phyloP scores from a whole-genome alignment of 2,329 filamentous ascomycete genomes.

The Xylaria sp. region DNA sequence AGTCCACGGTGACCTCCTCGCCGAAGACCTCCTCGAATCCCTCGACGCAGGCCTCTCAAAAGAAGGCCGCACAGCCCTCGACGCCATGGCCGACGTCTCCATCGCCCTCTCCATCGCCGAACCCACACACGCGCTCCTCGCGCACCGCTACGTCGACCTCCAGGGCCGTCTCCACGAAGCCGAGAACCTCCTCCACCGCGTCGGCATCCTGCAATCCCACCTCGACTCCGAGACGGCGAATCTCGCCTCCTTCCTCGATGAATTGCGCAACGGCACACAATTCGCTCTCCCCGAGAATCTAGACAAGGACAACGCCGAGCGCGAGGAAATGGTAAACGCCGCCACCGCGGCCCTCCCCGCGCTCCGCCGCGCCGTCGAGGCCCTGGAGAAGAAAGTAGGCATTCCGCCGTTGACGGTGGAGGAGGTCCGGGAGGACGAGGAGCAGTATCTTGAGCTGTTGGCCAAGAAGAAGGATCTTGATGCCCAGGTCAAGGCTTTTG shows the following conservation, averaged over 20 bases:
- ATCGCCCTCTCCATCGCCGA: slow-evolving; percentile 44
- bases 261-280: slow-evolving; percentile 36
- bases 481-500: slow-evolving; percentile 58
- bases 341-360: slow-evolving; percentile 63
- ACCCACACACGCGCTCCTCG: slow-evolving; percentile 34
- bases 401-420: slow-evolving; percentile 42
- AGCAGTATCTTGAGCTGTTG: slow-evolving; percentile 52
- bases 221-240: slow-evolving; percentile 46
- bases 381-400: slow-evolving; percentile 34
- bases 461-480: slow-evolving; percentile 56
- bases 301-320: slow-evolving; percentile 66
- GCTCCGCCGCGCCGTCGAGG: slow-evolving; percentile 50
- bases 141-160: slow-evolving; percentile 49
- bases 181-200: slow-evolving; percentile 51
- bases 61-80: slow-evolving; percentile 52
- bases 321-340: slow-evolving; percentile 65
- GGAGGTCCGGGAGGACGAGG: slow-evolving; percentile 54
- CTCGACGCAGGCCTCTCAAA: slow-evolving; percentile 50
- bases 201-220: slow-evolving; percentile 52
- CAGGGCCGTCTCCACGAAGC: slow-evolving; percentile 49
- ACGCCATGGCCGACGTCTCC: slow-evolving; percentile 51
- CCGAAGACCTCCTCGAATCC: slow-evolving; percentile 44
- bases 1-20: slow-evolving; percentile 26
- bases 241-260: slow-evolving; percentile 37
- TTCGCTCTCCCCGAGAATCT: slow-evolving; percentile 55